Conservation (phyloP, 2,329 filamentous ascomycete species). For the Colletotrichum sp. region DNA sequence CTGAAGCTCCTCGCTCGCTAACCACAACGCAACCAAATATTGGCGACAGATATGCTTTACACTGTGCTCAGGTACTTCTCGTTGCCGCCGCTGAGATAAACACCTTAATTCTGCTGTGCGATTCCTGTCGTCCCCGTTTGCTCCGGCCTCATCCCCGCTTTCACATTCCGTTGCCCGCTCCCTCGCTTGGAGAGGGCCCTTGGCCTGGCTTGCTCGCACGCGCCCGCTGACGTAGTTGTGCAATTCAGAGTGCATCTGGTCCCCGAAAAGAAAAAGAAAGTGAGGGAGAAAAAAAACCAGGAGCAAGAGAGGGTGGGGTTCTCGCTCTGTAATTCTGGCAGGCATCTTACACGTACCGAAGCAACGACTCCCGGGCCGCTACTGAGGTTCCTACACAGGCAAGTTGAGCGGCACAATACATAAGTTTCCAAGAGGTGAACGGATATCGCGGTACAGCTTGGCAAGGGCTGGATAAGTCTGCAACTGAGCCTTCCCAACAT, state of each 20-base stretch:
- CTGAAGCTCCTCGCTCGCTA: background rate
- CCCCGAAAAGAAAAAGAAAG: background rate
- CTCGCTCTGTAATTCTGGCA: background rate
- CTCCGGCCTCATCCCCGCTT: background rate
- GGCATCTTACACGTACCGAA: background rate
- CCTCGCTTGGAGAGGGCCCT: background rate
- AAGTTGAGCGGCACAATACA: background rate
- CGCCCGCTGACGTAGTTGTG: conserved; percentile 2
- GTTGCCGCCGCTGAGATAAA: background rate
- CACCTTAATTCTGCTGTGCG: background rate
- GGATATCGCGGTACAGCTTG: conserved; percentile 5
- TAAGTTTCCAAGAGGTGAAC: background rate
- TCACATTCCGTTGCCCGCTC: background rate
- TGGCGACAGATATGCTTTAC: background rate
- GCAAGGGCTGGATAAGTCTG: conserved; percentile 5
- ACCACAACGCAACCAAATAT: background rate
- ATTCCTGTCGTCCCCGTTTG: background rate
- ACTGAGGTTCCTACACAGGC: background rate
- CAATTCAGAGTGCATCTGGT: background rate
- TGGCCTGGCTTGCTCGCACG: background rate
- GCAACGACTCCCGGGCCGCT: background rate
- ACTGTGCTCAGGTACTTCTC: background rate
- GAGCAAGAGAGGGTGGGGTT: background rate
- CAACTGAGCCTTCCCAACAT: background rate
- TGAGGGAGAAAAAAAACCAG: background rate